Evolutionary conservation across 495 filamentous ascomycete species (phyloP), one percentile per base, ranked within the genome.

Genomic region (Letharia columbiana): DNA sequence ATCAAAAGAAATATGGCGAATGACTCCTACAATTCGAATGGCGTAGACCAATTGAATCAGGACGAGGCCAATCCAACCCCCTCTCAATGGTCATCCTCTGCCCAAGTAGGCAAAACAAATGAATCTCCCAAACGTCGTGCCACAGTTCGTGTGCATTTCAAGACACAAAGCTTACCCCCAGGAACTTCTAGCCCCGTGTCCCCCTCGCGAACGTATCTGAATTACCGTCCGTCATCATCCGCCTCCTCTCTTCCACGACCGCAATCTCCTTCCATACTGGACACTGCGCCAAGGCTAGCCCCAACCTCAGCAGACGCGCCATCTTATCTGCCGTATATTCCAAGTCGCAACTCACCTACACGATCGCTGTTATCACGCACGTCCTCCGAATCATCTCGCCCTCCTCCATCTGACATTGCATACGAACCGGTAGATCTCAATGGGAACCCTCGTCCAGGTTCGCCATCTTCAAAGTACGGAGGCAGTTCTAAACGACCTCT

Each of bases 381-480:
- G 62, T 81, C 80, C 8, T 78, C 84, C 7, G 88, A 92, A 57
- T 92, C 84, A 71, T 73, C 77, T 4, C 81, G 88, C 49, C 90
- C 89, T 5, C 89, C 90, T 13, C 85, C 87, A 12, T 82, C 86
- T 2, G 83, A 79, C 68, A 77, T 86, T 33, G 75, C 85, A 28
- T 98, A 94, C 73, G 94, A 97, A 72, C 89, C 91, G 0, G 82
- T 86, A 23, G 91, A 96, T 71, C 73, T 97, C 62, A 94, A 97
- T 72, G 94, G 94, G 11, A 90, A 84, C 49, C 92, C 94, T 12
- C 79, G 94, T 67, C 94, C 94, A 17, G 94, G 94, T 3, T 96
- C 93, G 3, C 90, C 94, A 12, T 89, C 91, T 6, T 91, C 90
- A 47, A 82, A 84, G 70, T 97, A 96, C 72, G 89, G 91, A 45